phyloP scores from a whole-genome alignment of 2,329 filamentous ascomycete species.

The Pyrenophora seminiperda region DNA sequence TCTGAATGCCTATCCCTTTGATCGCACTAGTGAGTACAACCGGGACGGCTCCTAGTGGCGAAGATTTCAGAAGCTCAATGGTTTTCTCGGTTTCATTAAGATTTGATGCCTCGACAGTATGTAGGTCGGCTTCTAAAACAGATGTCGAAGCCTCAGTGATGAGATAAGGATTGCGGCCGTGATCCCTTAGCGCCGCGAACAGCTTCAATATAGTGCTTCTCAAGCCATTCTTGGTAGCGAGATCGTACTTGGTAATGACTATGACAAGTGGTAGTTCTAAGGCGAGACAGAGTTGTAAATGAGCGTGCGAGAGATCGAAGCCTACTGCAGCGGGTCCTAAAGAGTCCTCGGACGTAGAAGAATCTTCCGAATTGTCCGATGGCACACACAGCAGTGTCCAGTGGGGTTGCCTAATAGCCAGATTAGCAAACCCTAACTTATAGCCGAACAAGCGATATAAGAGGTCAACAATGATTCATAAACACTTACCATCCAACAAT shows the following conservation, averaged over 20 bases:
- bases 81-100: conserved; percentile 62
- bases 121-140: conserved; percentile 52
- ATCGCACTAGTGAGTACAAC: conserved; percentile 88
- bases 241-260: conserved; percentile 87
- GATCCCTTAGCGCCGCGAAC: conserved; percentile 76
- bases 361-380: conserved; percentile 70
- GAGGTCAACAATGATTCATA: too few relatives aligned
- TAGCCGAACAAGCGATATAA: background rate
- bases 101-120: conserved; percentile 62
- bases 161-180: conserved; percentile 74
- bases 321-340: conserved; percentile 60
- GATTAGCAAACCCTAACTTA: conserved; percentile 6
- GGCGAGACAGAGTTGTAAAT: conserved; percentile 84
- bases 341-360: conserved; percentile 57
- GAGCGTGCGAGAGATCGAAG: conserved; percentile 75
- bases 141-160: conserved; percentile 50
- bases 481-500: conserved; percentile 76
- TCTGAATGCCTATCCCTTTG: conserved; percentile 78
- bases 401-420: conserved; percentile 67
- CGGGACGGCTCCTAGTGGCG: conserved; percentile 66
- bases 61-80: conserved; percentile 57
- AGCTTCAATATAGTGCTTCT: conserved; percentile 73
- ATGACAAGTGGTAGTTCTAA: conserved; percentile 78
- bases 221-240: conserved; percentile 75
- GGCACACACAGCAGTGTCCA: conserved; percentile 90